Evolutionary conservation across 148 eudicot genomes (phyloP).

Genomic region (Heliosperma pusillum): DNA sequence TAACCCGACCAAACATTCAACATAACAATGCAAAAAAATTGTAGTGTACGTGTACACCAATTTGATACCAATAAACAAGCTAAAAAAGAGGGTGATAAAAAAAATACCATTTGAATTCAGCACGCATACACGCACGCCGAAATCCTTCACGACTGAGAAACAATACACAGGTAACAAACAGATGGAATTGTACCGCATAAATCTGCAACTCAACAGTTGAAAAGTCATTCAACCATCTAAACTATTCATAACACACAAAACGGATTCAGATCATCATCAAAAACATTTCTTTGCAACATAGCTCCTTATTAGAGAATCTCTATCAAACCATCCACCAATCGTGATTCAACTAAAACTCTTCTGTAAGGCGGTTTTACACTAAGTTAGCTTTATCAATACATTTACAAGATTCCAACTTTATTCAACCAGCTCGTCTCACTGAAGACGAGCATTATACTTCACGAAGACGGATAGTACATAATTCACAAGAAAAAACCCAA

Average conservation of each 20-base stretch:
- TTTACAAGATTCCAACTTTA: not conserved
- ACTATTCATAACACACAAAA: not conserved
- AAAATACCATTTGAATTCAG: constrained; percentile 61
- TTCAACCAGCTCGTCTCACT: too few relatives aligned
- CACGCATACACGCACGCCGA: constrained; percentile 94
- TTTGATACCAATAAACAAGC: not conserved
- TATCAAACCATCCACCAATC: not conserved
- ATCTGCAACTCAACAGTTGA: constrained; percentile 46
- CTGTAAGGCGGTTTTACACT: too few relatives aligned
- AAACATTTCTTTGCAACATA: not conserved
- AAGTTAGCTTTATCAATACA: not conserved
- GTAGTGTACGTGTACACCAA: not conserved
- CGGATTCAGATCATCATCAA: not conserved
- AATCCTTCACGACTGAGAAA: constrained; percentile 98
- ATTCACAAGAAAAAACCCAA: not conserved
- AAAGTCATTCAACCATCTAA: not conserved
- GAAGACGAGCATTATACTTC: too few relatives aligned
- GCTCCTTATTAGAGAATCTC: not conserved
- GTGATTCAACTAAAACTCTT: not conserved
- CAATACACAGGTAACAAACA: constrained; percentile 78
- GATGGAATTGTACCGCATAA: constrained; percentile 94
- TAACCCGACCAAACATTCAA: constrained; percentile 4
- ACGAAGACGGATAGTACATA: too few relatives aligned
- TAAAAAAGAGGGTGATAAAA: constrained; percentile 16
- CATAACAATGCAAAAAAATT: not conserved